These are phyloP conservation scores for Colletotrichum abscissum DNA, from an alignment of 2,329 filamentous ascomycete species.

Conservation along the genomic window DNA sequence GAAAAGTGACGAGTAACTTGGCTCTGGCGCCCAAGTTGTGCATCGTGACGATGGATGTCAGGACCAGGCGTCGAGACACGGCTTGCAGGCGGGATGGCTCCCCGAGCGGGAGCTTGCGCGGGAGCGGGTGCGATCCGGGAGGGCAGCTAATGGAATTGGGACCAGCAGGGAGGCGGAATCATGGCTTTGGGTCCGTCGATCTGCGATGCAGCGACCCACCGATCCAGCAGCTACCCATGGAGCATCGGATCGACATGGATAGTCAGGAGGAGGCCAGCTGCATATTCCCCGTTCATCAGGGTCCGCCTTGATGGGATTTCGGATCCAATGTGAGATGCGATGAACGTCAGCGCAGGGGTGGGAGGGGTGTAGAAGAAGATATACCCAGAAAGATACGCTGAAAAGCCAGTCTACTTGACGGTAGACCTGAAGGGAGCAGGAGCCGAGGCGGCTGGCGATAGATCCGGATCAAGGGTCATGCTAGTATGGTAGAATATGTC, in stretches of 20 bases:
- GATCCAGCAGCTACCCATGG: not conserved
- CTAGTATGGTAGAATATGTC: not conserved
- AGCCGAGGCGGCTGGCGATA: not conserved
- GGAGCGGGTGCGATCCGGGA: conserved; percentile 18
- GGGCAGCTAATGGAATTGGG: not conserved
- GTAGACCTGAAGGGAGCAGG: not conserved
- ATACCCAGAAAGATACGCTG: not conserved
- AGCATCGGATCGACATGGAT: not conserved
- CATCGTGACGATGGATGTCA: conserved; percentile 13
- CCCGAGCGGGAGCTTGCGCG: conserved; percentile 18
- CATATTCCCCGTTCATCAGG: not conserved
- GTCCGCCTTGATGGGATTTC: not conserved
- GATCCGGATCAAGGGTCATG: not conserved
- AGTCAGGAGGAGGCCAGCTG: not conserved
- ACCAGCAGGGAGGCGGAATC: not conserved
- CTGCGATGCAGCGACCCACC: conserved; percentile 1
- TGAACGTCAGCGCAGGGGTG: not conserved
- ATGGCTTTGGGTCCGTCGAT: not conserved
- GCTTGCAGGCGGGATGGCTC: not conserved
- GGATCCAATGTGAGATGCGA: conserved; percentile 14
- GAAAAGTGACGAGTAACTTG: not conserved
- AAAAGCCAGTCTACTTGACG: not conserved
- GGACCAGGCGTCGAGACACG: not conserved
- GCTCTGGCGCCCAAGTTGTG: not conserved
- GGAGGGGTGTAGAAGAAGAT: not conserved